Evolutionary conservation across 1,284 basidiomycete genomes (phyloP), one percentile per base, ranked within the genome.

Genomic region (Ustilago nuda): DNA sequence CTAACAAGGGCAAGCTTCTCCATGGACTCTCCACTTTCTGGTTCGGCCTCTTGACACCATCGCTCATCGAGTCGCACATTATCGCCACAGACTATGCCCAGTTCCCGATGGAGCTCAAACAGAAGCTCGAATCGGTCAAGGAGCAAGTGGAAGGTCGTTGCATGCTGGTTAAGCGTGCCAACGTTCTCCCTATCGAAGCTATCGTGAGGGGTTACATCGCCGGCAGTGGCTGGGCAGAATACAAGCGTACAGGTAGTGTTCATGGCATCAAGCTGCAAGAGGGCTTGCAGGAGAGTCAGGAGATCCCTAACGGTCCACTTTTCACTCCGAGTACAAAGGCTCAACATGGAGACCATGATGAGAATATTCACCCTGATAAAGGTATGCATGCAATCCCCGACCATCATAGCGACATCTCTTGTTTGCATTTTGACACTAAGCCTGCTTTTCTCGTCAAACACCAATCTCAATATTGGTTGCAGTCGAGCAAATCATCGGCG

Each of bases 321-420:
- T 97, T 99, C 85, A 99, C 97, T 0, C 97, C 97, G 0, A 96
- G 94, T 1, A 99, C 96, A 11, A 99, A 99, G 86, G 97, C 96
- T 0, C 95, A 95, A 67, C 92, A 93, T 82, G 97, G 97, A 7
- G 89, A 90, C 45, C 95, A 99, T 84, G 96, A 99, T 86, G 95
- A 98, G 86, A 99, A 99, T 86, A 98, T 99, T 75, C 94, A 95
- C 60, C 94, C 95, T 1, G 92, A 93, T 79, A 89, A 91, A 89
- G 92, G 94, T 93, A 58, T 60, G 78, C 37, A 23, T 8, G 9
- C 19, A n/a, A 45, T 13, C 27, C 58, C 2, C 27, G 6, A 7
- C 17, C 51, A 8, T 39, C 13, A 0, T 36, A 32, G 1, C 33
- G 32, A 17, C 19, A 1, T 1, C 37, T 32, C n/a, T 30, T 50